Evolutionary conservation across 192 early-diverging fungal genomes (phyloP), one percentile per base, ranked within the genome.

Genomic region (Linnemannia hyalina): DNA sequence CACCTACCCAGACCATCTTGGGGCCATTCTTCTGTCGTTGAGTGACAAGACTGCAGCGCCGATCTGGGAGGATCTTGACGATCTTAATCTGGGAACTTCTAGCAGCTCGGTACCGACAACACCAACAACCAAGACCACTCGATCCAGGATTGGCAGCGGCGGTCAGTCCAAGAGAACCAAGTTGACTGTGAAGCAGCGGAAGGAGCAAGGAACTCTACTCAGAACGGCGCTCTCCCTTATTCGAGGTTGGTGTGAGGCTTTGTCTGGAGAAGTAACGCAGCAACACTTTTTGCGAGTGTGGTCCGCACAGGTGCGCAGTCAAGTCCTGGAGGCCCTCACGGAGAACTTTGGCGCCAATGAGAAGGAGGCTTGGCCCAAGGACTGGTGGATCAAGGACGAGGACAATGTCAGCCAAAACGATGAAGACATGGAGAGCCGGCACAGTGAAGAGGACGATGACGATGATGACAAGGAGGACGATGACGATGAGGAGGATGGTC

Each of bases 321-420:
- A 80, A 57, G 84, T 86, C 29, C 71, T 70, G 38, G 87, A 88
- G 1, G 85, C 76, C 3, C 73, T 83, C n/a, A 77, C 16, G 44
- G 85, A 69, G 80, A 90, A 70, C 46, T 92, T 49, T 82, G 89
- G 73, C 65, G 73, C 29, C 5, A 82, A 74, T 15, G 80, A 82
- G 44, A 63, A 89, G 55, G 76, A 86, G 15, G 69, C 76, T 22
- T 92, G 91, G 91, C 70, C 77, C 3, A 68, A 74, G 4, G 68
- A 80, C n/a, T 82, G 76, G 76, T 80, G 76, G 57, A 44, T 70
- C 23, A 60, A 70, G 29, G 70, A 81, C 29, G 78, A 73, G 70
- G 78, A 74, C 15, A 73, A 70, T 49, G 73, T 26, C 60, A 41
- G 80, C 74, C 74, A 52, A 35, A 54, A 52, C 41, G 26, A 88